Evolutionary conservation across 73 alveolate genomes (phyloP).

Genomic region (Tetrahymena thermophila): DNA sequence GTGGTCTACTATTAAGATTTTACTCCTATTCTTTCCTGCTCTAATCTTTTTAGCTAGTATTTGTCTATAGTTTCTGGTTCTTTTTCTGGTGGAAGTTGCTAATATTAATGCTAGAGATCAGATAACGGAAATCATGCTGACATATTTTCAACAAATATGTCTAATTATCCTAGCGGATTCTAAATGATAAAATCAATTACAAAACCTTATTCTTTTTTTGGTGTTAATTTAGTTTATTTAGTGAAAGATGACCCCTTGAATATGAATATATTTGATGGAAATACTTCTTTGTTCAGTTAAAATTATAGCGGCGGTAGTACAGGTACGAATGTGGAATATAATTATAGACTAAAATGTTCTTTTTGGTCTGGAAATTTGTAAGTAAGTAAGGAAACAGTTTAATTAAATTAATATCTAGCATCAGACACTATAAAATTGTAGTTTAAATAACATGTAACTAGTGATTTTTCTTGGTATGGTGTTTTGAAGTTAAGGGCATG

Average conservation of each 20-base stretch:
- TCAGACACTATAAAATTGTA: neutral
- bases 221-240: neutral
- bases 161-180: neutral
- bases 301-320: neutral
- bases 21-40: neutral
- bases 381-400: neutral
- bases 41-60: neutral
- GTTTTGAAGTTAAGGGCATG: neutral
- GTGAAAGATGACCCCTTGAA: neutral
- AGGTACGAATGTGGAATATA: neutral
- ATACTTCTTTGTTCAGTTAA: neutral
- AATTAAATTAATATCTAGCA: neutral
- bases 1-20: neutral
- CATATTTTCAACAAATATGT: neutral
- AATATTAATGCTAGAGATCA: neutral
- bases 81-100: neutral
- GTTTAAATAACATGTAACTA: neutral
- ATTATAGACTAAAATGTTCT: neutral
- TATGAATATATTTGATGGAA: neutral
- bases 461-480: neutral
- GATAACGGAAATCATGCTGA: neutral
- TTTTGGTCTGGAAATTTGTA: neutral
- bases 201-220: neutral
- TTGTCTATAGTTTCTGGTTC: neutral
- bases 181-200: neutral